phyloP scores from a whole-genome alignment of 1,284 basidiomycete species.

The Ustilago tritici region DNA sequence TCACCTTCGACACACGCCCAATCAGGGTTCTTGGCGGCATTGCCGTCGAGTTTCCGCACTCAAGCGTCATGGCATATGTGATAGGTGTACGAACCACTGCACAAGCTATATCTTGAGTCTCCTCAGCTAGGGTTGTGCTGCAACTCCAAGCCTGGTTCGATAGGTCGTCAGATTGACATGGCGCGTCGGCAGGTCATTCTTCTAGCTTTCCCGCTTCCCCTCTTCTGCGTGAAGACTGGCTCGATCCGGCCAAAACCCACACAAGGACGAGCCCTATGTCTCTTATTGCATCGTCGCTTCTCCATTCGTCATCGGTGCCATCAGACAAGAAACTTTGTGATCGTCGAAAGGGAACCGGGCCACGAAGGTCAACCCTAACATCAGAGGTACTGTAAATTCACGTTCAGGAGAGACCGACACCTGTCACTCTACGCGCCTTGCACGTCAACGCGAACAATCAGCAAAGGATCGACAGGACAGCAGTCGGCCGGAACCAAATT shows the following conservation, averaged over 20 bases:
- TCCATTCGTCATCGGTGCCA: background rate
- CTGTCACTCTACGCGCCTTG: conserved; percentile 20
- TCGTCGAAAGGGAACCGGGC: too few relatives aligned
- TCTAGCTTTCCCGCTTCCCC: background rate
- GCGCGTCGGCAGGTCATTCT: conserved; percentile 10
- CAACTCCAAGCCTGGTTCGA: conserved; percentile 11
- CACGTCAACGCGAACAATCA: background rate
- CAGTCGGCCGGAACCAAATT: conserved; percentile 11
- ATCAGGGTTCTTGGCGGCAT: background rate
- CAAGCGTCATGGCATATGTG: conserved; percentile 5
- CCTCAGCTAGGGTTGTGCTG: background rate
- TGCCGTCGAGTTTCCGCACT: background rate
- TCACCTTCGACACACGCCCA: background rate
- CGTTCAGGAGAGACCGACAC: conserved; percentile 8
- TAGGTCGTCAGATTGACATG: conserved; percentile 19
- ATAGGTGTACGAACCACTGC: conserved; percentile 1
- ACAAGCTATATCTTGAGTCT: background rate
- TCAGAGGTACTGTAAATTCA: background rate
- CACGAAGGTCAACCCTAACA: background rate
- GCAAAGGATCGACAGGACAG: background rate
- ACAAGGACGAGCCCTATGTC: background rate
- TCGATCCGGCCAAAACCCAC: background rate
- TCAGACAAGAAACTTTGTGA: background rate
- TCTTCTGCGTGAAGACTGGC: background rate
- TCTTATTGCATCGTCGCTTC: background rate